Evolutionary conservation across 2,329 filamentous ascomycete genomes (phyloP), one percentile per base, ranked within the genome.

Genomic region (Aspergillus udagawae): DNA sequence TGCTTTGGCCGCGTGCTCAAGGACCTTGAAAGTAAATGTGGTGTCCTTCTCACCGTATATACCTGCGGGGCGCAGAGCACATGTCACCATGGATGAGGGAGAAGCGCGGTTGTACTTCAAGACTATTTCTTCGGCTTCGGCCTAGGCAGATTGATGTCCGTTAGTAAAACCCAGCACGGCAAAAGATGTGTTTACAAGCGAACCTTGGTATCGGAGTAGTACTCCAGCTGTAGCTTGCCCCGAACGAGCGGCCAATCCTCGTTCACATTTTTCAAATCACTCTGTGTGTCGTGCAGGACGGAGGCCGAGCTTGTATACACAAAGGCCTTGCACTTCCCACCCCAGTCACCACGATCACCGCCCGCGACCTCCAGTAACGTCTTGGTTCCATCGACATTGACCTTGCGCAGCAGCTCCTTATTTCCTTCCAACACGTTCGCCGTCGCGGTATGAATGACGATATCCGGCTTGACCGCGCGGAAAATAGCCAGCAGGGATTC

Each of bases 221-320:
- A 91, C 74, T 92, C 89, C 55, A 80, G 80, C 75, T 92, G 87
- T 64, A 85, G 76, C 58, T 83, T 82, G 32, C 90, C 90, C 49
- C 85, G 82, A 53, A 94, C 86, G 51, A 89, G 82, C 28, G 91
- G 91, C 82, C 89, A 91, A 49, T 83, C 80, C 80, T 97, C 93
- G 73, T 92, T 88, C 63, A 91, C 91, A 72, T 96, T 92, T 72
- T 86, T 83, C 71, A 95, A 83, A 72, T 96, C 90, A 59, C 79
- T 84, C 60, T 82, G 79, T 65, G 92, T 92, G 75, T 97, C 92
- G 70, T 90, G 88, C 62, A 96, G 81, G 60, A 96, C 88, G 59
- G 91, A 95, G 53, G 90, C 89, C 54, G 89, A 94, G 73, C 90
- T 94, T 20, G 93, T 97, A 76, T 93, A 96, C 49, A 97, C 90